Conservation (phyloP, 768 basidiomycete species). For the Boletellus ananiceps region DNA sequence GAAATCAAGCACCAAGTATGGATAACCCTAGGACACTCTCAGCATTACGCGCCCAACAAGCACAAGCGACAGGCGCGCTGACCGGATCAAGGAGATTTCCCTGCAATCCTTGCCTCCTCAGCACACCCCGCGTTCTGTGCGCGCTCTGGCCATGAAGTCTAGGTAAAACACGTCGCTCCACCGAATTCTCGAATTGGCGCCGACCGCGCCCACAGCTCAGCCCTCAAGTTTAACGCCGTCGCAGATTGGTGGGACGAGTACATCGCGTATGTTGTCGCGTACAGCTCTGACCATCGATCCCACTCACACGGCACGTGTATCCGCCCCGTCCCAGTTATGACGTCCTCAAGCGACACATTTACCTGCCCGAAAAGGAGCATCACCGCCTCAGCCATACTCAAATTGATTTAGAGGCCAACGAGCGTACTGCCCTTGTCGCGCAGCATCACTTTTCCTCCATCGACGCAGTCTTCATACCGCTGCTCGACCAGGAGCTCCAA, state of each 20-base stretch:
- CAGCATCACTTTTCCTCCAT: constrained; percentile 35
- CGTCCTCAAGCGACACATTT: constrained; percentile 77
- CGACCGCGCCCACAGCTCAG: constrained; percentile 45
- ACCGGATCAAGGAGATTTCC: constrained; percentile 25
- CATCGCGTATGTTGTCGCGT: constrained; percentile 59
- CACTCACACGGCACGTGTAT: not conserved
- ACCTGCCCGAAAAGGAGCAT: constrained; percentile 79
- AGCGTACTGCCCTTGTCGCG: constrained; percentile 52
- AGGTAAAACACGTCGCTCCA: constrained; percentile 16
- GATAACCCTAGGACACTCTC: not conserved
- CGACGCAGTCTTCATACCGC: constrained; percentile 61
- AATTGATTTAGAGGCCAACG: constrained; percentile 62
- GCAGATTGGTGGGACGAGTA: constrained; percentile 93
- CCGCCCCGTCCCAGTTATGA: constrained; percentile 55
- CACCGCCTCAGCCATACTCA: constrained; percentile 38
- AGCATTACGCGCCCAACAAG: constrained; percentile 10
- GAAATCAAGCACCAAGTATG: too few relatives aligned
- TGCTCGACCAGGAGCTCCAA: constrained; percentile 76
- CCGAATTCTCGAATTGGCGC: not conserved
- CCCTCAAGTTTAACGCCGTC: constrained; percentile 87
- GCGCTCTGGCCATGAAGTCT: constrained; percentile 30
- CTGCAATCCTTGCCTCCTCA: constrained; percentile 12
- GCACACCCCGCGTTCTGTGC: constrained; percentile 1
- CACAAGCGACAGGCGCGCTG: not conserved
- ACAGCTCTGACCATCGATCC: not conserved